A percentile compares a stretch with the other conserved stretches of the same genome.
Evolutionary conservation across 2,329 filamentous ascomycete genomes (phyloP).

Genomic region (Thielaviopsis musarum): DNA sequence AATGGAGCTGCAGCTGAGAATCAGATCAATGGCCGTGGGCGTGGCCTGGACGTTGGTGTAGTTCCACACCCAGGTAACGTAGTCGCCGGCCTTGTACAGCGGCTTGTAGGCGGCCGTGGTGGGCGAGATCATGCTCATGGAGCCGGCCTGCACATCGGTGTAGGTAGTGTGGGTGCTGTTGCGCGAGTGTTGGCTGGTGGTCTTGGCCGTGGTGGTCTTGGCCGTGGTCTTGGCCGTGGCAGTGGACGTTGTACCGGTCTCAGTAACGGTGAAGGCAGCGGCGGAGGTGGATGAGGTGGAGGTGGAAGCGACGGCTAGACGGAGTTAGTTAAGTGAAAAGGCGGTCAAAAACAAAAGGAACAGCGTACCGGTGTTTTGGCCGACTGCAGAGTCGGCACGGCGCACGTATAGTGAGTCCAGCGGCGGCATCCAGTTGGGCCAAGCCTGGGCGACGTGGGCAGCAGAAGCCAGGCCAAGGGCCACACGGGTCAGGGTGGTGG

Average conservation of each 20-base stretch:
- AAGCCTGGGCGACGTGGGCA: conserved; percentile 34
- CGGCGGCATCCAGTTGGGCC: conserved; percentile 36
- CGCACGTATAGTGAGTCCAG: conserved; percentile 34
- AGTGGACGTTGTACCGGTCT: conserved; percentile 23
- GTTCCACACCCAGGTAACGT: conserved; percentile 46
- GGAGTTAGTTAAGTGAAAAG: neutral
- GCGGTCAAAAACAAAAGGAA: neutral
- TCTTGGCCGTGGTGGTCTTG: conserved; percentile 15
- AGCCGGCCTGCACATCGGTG: conserved; percentile 24
- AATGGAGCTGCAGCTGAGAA: conserved; percentile 37
- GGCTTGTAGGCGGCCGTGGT: conserved; percentile 26
- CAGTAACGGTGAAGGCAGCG: conserved; percentile 1
- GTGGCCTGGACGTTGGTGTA: conserved; percentile 42
- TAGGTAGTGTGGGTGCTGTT: conserved; percentile 24
- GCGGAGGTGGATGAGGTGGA: neutral
- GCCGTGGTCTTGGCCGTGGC: conserved; percentile 17
- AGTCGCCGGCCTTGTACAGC: conserved; percentile 44
- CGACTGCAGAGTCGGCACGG: conserved; percentile 20
- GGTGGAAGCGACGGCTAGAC: conserved; percentile 8
- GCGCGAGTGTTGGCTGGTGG: conserved; percentile 7
- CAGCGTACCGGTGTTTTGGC: conserved; percentile 12
- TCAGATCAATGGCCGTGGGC: conserved; percentile 43
- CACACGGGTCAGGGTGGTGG: conserved; percentile 28
- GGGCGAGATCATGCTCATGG: conserved; percentile 37
- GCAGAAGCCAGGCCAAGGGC: conserved; percentile 34